Evolutionary conservation across 2,329 filamentous ascomycete species (phyloP), one percentile per base, ranked within the genome.

Genomic region (Calonectria crousiana): DNA sequence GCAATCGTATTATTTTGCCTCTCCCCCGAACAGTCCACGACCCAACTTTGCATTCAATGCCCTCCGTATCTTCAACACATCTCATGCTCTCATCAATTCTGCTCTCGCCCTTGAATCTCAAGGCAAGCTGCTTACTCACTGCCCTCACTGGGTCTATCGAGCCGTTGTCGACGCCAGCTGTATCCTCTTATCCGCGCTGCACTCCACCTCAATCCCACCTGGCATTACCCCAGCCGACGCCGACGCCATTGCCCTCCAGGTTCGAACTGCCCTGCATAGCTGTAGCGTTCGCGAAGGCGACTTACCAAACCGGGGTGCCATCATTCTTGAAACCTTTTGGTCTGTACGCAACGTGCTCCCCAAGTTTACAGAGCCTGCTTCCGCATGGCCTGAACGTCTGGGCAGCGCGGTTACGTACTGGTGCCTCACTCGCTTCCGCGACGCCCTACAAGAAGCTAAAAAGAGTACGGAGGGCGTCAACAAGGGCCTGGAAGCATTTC

Each of bases 1-100:
- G 11, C 89, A 91, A 75, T 82, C 84, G 1, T 90, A 88, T 81
- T 90, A 90, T 82, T 88, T 90, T 76, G 84, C 87, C 75, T 87
- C 87, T 4, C 83, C 85, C 0, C 84, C 86, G 82, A 74, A 84
- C 80, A 75, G 80, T 81, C 2, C 85, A 84, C 51, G 83, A 81
- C 78, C 81, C 26, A 75, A 79, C 16, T 84, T 89, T 70, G 86
- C 85, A 73, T 83, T 87, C 64, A 87, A 89, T 77, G 81, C 88
- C 30, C 79, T 89, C 51, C 87, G 88, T 28, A 83, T 86, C 28
- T 89, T 88, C 81, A 86, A 83, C 74, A 90, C 89, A 2, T 84
- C 89, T 5, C 86, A 87, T 67, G 81, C 85, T 16, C 81, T 90
- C 67, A 81, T 91, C 71, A 84, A 84, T 51, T 83, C 84, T 16